Evolutionary conservation across 2,329 filamentous ascomycete species (phyloP).

Genomic region (Cercospora beticola): DNA sequence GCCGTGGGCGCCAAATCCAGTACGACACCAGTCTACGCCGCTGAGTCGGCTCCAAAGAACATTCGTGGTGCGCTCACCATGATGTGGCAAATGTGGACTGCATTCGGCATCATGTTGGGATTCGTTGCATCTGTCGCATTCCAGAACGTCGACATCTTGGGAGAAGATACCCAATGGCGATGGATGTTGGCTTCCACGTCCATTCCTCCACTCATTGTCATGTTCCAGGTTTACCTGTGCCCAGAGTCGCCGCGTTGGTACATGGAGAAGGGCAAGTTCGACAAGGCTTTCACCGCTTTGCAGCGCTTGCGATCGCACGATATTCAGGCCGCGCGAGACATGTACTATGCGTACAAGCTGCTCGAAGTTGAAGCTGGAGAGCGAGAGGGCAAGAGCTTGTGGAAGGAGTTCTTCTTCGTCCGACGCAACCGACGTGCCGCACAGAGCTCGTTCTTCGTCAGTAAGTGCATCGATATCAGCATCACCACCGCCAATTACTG

Average conservation of each 20-base stretch:
- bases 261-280: conserved; percentile 42
- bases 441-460: conserved; percentile 37
- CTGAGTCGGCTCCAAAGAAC: conserved; percentile 41
- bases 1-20: conserved; percentile 30
- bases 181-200: conserved; percentile 43
- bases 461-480: neutral
- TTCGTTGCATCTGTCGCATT: conserved; percentile 44
- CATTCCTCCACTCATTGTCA: conserved; percentile 36
- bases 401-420: conserved; percentile 40
- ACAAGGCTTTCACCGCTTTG: conserved; percentile 41
- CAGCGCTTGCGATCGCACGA: conserved; percentile 37
- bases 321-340: conserved; percentile 44
- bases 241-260: conserved; percentile 44
- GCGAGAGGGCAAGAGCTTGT: conserved; percentile 41
- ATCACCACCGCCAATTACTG: neutral
- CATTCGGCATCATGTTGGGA: conserved; percentile 49
- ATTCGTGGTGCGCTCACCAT: conserved; percentile 49
- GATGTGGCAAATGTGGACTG: conserved; percentile 47
- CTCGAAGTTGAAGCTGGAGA: conserved; percentile 41
- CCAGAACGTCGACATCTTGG: conserved; percentile 30
- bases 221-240: conserved; percentile 42
- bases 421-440: conserved; percentile 36
- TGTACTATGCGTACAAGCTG: conserved; percentile 40
- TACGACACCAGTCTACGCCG: conserved; percentile 47
- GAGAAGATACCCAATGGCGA: conserved; percentile 30